phyloP scores from a whole-genome alignment of 2,329 filamentous ascomycete genomes.

The Cephalotrichum gorgonifer region DNA sequence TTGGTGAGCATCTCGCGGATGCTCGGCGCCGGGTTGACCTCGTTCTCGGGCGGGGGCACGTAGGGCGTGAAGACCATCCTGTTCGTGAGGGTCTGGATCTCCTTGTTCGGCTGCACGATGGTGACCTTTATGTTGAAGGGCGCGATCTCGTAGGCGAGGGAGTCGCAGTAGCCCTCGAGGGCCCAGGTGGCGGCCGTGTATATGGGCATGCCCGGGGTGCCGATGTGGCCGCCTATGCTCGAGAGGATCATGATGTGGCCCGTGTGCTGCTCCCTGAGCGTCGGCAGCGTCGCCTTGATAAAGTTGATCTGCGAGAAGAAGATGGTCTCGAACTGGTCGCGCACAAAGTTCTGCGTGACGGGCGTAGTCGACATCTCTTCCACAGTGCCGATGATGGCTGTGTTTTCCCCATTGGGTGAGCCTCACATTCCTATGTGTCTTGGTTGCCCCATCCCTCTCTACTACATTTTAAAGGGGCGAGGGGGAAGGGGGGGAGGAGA shows the following conservation, averaged over 20 bases:
- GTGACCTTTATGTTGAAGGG: conserved; percentile 96
- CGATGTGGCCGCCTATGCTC: conserved; percentile 84
- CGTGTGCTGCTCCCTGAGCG: conserved; percentile 67
- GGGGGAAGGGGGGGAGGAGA: no score
- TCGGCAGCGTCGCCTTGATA: conserved; percentile 77
- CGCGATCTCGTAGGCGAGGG: conserved; percentile 88
- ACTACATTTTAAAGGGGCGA: background rate
- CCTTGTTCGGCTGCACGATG: conserved; percentile 90
- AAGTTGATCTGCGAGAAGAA: conserved; percentile 96
- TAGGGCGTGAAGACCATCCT: conserved; percentile 75
- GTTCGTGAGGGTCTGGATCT: conserved; percentile 80
- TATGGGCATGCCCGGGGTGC: conserved; percentile 81
- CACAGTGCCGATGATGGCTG: conserved; percentile 78
- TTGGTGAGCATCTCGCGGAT: conserved; percentile 75
- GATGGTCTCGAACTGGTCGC: conserved; percentile 87
- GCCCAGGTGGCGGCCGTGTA: conserved; percentile 93
- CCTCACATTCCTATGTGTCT: background rate
- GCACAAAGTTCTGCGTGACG: conserved; percentile 66
- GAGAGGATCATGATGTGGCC: conserved; percentile 88
- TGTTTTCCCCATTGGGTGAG: background rate
- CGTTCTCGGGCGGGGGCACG: conserved; percentile 54
- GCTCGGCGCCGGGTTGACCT: conserved; percentile 61
- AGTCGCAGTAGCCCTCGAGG: conserved; percentile 91
- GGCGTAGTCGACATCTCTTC: conserved; percentile 74
- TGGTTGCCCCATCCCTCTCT: background rate